Conservation (phyloP, 495 filamentous ascomycete genomes). For the Annulohypoxylon nitens region DNA sequence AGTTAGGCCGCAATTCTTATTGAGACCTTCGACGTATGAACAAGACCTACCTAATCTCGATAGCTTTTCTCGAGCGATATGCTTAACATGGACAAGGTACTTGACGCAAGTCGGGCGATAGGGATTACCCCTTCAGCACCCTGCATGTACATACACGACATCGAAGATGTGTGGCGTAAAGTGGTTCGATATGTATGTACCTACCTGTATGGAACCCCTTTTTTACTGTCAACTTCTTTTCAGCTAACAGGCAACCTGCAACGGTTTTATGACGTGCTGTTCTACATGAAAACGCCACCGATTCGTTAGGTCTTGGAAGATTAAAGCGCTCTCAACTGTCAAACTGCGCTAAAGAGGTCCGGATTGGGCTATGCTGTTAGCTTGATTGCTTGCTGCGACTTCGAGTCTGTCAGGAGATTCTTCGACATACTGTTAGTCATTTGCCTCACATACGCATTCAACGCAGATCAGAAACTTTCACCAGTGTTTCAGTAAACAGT, state of each 20-base stretch:
- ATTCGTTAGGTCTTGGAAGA: not conserved
- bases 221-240: conserved; percentile 7
- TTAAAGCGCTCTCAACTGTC: not conserved
- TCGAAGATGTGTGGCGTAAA: conserved; percentile 5
- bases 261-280: conserved; percentile 10
- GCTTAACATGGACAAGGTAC: conserved; percentile 1
- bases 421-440: not conserved
- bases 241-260: not conserved
- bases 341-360: not conserved
- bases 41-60: conserved; percentile 11
- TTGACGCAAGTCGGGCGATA: conserved; percentile 11
- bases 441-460: not conserved
- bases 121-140: conserved; percentile 11
- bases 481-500: conserved; percentile 1
- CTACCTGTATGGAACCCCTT: conserved; percentile 7
- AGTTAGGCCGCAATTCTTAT: not conserved
- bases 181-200: not conserved
- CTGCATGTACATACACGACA: conserved; percentile 7
- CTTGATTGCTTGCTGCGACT: not conserved
- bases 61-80: conserved; percentile 3
- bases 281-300: not conserved
- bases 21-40: not conserved
- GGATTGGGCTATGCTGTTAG: not conserved
- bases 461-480: not conserved
- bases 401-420: not conserved